phyloP scores from a whole-genome alignment of 176 grass and related monocot species.

The Tillandsia fasciculata region DNA sequence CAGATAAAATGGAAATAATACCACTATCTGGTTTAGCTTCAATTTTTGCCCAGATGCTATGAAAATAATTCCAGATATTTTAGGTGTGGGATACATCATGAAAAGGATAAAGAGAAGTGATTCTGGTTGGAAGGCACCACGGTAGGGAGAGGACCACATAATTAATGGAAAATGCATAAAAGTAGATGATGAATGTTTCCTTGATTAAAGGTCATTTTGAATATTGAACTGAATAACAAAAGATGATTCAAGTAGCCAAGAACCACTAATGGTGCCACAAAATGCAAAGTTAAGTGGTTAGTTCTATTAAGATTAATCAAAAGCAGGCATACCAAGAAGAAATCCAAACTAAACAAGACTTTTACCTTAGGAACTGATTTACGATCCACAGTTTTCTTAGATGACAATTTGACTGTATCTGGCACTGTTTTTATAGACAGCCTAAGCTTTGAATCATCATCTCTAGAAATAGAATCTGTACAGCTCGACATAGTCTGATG shows the following conservation, averaged over 20 bases:
- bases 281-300: background rate
- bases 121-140: background rate
- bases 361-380: conserved; percentile 8
- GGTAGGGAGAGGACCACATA: background rate
- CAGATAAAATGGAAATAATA: background rate
- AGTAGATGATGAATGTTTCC: background rate
- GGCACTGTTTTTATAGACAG: background rate
- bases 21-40: background rate
- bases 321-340: background rate
- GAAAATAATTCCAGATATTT: background rate
- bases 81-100: background rate
- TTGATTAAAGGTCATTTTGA: background rate
- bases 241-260: background rate
- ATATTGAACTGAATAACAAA: background rate
- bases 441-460: background rate
- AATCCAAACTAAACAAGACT: background rate
- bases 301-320: background rate
- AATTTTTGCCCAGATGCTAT: background rate
- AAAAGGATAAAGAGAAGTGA: background rate
- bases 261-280: background rate
- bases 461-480: conserved; percentile 1
- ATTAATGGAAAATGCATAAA: background rate
- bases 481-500: background rate
- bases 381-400: conserved; percentile 3
- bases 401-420: background rate